Percentiles rank a stretch among this genome's conserved stretches.
Conservation (phyloP, 139 green algal genomes). For the Coccomyxa sp. region DNA sequence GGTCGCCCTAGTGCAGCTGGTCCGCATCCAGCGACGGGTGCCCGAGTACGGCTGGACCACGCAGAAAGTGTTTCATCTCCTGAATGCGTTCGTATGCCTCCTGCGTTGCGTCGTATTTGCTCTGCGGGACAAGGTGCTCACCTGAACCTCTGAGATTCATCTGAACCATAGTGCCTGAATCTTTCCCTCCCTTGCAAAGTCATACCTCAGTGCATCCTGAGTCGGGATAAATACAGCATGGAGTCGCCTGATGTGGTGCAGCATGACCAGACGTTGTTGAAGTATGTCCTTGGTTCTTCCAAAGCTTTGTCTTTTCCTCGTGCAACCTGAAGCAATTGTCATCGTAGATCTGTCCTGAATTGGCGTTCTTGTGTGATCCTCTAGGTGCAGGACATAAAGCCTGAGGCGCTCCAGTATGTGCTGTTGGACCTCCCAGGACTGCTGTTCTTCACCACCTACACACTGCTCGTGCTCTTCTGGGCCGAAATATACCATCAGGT, state of each 20-base stretch:
- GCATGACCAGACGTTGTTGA: too few species aligned
- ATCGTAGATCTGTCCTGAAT: too few species aligned
- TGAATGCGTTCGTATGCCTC: conserved; percentile 85
- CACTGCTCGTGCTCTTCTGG: conserved; percentile 97
- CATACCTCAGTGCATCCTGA: not conserved
- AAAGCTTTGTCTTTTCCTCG: too few species aligned
- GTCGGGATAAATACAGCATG: not conserved
- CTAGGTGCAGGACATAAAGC: conserved; percentile 13
- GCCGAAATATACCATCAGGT: conserved; percentile 97
- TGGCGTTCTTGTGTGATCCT: not conserved
- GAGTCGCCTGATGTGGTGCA: not conserved
- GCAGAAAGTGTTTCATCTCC: conserved; percentile 98
- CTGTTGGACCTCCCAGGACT: conserved; percentile 88
- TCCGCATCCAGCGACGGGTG: conserved; percentile 87
- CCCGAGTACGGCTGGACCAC: conserved; percentile 99
- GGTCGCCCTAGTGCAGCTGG: conserved; percentile 60
- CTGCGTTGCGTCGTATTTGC: conserved; percentile 77
- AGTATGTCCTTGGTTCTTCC: too few species aligned
- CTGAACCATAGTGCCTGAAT: not conserved
- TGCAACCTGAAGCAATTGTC: too few species aligned
- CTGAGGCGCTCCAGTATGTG: conserved; percentile 45
- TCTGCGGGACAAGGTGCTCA: conserved; percentile 49
- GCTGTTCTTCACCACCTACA: conserved; percentile 98
- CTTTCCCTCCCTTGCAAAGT: not conserved
- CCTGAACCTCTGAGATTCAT: not conserved